These are phyloP conservation scores for Nicotiana attenuata DNA, from an alignment of 257 asterid genomes.

Conservation along the genomic window DNA sequence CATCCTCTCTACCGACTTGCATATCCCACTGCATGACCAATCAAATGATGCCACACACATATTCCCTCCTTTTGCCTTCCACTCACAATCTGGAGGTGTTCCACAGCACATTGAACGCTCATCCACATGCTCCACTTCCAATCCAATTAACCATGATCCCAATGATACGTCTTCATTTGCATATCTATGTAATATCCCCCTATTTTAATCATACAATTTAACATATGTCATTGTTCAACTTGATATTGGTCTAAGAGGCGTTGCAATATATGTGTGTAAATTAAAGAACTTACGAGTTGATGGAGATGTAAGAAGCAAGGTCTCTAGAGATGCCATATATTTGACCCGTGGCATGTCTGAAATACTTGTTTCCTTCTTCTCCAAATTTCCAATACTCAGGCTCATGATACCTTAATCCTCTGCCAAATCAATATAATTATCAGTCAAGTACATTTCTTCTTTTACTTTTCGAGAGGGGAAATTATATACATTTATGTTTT, in stretches of 20 bases:
- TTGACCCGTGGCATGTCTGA: slow-evolving; percentile 88
- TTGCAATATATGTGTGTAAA: background rate
- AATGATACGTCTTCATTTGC: slow-evolving; percentile 76
- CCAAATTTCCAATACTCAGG: slow-evolving; percentile 87
- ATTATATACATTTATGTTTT: background rate
- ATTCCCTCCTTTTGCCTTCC: slow-evolving; percentile 44
- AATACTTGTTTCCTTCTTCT: slow-evolving; percentile 76
- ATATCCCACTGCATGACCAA: slow-evolving; percentile 81
- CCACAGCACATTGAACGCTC: slow-evolving; percentile 76
- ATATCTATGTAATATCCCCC: slow-evolving; percentile 57
- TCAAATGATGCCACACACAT: slow-evolving; percentile 73
- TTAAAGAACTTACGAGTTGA: slow-evolving; percentile 47
- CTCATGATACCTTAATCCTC: slow-evolving; percentile 73
- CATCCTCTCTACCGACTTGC: slow-evolving; percentile 73
- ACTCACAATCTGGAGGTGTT: slow-evolving; percentile 72
- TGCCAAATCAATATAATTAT: slow-evolving; percentile 13
- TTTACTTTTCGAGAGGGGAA: background rate
- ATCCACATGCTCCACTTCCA: slow-evolving; percentile 75
- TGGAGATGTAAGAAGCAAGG: slow-evolving; percentile 61
- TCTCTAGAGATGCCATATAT: slow-evolving; percentile 72
- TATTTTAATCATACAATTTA: slow-evolving; percentile 1
- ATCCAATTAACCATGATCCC: slow-evolving; percentile 79
- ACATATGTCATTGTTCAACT: background rate
- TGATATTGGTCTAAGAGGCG: background rate
- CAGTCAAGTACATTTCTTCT: background rate